phyloP scores from a whole-genome alignment of 2,329 filamentous ascomycete genomes.

The Pseudocercospora eumusae region DNA sequence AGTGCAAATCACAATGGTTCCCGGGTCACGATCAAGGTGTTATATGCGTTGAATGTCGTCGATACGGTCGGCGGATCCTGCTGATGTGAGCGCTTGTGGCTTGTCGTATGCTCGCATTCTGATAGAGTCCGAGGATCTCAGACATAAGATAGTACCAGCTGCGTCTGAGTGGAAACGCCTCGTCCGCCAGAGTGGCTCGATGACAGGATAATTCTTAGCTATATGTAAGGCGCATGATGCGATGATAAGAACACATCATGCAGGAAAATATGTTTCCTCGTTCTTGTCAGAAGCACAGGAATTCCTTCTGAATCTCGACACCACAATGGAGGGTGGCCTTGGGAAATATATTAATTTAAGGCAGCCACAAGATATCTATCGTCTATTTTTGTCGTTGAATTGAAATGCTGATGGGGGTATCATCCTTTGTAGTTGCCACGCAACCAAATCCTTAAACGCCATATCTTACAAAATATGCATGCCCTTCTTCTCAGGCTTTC shows the following conservation, averaged over 20 bases:
- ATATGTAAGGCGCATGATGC: neutral
- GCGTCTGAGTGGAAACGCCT: neutral
- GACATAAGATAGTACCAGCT: no score
- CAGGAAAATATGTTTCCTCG: neutral
- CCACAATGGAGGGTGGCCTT: neutral
- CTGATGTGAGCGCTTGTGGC: neutral
- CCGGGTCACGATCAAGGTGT: no score
- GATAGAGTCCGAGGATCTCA: neutral
- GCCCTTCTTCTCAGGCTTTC: neutral
- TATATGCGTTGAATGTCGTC: no score
- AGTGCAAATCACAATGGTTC: no score
- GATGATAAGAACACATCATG: neutral
- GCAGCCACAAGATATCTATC: neutral
- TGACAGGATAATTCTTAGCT: neutral
- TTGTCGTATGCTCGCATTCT: no score
- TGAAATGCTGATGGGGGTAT: slow-evolving; percentile 3
- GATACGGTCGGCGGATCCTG: no score
- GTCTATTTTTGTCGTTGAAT: neutral
- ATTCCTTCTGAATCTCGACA: neutral
- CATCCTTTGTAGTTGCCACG: neutral
- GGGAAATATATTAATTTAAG: neutral
- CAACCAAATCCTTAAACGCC: neutral
- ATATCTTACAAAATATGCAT: neutral
- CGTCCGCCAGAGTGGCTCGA: neutral
- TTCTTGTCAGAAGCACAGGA: neutral